Evolutionary conservation across 345 rosid species (phyloP).

Genomic region (Chamaenerion angustifolium): DNA sequence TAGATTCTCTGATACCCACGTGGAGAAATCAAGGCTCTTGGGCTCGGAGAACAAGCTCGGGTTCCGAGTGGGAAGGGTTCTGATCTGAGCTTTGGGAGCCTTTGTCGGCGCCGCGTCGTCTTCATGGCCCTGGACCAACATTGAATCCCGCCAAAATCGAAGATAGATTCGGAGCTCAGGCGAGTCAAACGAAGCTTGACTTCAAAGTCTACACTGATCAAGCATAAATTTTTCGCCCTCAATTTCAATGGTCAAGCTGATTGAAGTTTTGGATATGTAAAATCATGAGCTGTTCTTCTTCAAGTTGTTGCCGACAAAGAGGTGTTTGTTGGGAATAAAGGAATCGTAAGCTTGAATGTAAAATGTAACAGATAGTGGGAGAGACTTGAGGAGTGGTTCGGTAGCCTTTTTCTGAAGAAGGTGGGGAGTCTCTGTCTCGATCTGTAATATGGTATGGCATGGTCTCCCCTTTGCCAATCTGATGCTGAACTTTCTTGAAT

Average conservation of each 20-base stretch:
- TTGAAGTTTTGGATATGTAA: background rate
- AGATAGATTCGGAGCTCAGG: constrained; percentile 1
- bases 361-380: constrained; percentile 2
- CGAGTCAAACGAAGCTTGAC: constrained; percentile 7
- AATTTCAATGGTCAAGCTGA: background rate
- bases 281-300: background rate
- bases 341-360: constrained; percentile 8
- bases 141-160: constrained; percentile 11
- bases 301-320: constrained; percentile 4
- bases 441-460: background rate
- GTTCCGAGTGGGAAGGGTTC: constrained; percentile 33
- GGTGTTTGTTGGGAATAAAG: constrained; percentile 1
- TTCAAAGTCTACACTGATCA: constrained; percentile 2
- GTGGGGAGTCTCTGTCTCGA: constrained; percentile 14
- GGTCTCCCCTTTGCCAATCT: background rate
- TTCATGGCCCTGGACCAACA: constrained; percentile 84
- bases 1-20: constrained; percentile 59
- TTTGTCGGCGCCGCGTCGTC: constrained; percentile 23
- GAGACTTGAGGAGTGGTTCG: background rate
- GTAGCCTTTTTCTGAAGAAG: background rate
- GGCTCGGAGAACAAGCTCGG: constrained; percentile 44
- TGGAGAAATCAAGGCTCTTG: constrained; percentile 68
- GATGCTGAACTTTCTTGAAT: background rate
- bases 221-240: constrained; percentile 1
- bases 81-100: constrained; percentile 44